These are phyloP conservation scores for Eudorina sp. DNA, from an alignment of 139 green algal species.

Conservation along the genomic window DNA sequence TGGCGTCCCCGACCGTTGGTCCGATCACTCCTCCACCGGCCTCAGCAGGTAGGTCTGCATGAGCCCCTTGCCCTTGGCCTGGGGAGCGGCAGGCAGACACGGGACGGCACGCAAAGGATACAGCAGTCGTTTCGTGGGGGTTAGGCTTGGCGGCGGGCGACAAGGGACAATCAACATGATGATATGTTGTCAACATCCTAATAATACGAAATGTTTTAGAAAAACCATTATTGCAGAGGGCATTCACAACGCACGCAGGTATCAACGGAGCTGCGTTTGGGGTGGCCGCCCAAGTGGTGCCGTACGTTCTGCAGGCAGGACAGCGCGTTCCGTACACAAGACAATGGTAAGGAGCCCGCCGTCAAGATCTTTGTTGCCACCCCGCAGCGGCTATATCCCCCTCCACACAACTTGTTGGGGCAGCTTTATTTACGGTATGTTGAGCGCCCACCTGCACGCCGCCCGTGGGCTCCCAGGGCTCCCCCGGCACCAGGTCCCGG, in stretches of 20 bases:
- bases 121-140: background rate
- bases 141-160: background rate
- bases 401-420: background rate
- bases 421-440: too few species aligned
- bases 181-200: background rate
- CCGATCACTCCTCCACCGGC: too few species aligned
- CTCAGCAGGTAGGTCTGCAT: constrained; percentile 22
- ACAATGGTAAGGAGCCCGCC: too few species aligned
- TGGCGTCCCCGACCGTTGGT: too few species aligned
- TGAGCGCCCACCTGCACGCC: constrained; percentile 48
- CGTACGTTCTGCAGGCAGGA: background rate
- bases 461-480: constrained; percentile 46
- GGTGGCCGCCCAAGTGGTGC: background rate
- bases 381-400: background rate
- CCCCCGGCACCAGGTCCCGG: constrained; percentile 12
- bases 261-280: background rate
- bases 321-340: too few species aligned
- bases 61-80: constrained; percentile 45
- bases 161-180: background rate
- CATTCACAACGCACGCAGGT: background rate
- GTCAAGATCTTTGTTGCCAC: too few species aligned
- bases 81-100: too few species aligned
- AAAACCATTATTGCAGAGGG: background rate
- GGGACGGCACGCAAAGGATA: too few species aligned
- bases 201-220: background rate